Evolutionary conservation across 176 grass and related monocot species (phyloP).

Genomic region (Aegilops tauschii): DNA sequence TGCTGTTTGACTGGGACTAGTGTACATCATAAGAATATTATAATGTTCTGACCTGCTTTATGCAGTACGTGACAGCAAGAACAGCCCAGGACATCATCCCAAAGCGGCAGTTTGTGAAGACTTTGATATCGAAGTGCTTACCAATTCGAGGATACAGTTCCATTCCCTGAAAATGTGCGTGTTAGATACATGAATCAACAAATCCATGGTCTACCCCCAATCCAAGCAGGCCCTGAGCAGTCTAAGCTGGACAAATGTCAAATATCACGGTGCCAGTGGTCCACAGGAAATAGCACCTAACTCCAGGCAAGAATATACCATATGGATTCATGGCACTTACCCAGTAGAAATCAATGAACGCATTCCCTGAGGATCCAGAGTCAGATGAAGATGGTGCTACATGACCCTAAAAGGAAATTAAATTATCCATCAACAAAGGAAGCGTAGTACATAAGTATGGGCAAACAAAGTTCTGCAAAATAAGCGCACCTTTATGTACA

Average conservation of each 20-base stretch:
- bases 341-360: slow-evolving; percentile 97
- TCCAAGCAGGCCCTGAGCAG: background rate
- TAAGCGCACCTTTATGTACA: slow-evolving; percentile 77
- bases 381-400: slow-evolving; percentile 94
- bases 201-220: background rate
- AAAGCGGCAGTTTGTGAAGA: slow-evolving; percentile 97
- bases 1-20: background rate
- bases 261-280: background rate
- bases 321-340: slow-evolving; percentile 35
- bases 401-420: slow-evolving; percentile 60
- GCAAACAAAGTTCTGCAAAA: background rate
- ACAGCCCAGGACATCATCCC: slow-evolving; percentile 99
- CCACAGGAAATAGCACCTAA: background rate
- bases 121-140: slow-evolving; percentile 95
- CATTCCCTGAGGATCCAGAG: slow-evolving; percentile 93
- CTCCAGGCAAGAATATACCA: background rate
- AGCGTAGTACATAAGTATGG: background rate
- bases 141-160: slow-evolving; percentile 96
- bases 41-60: slow-evolving; percentile 80
- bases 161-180: slow-evolving; percentile 65
- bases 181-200: slow-evolving; percentile 8
- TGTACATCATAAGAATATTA: slow-evolving; percentile 15
- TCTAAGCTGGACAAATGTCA: background rate
- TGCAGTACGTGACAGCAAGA: slow-evolving; percentile 98
- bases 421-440: slow-evolving; percentile 1